Percentiles rank a stretch among this genome's conserved stretches.
Evolutionary conservation across 495 filamentous ascomycete species (phyloP).

Genomic region (Articulospora tetracladia): DNA sequence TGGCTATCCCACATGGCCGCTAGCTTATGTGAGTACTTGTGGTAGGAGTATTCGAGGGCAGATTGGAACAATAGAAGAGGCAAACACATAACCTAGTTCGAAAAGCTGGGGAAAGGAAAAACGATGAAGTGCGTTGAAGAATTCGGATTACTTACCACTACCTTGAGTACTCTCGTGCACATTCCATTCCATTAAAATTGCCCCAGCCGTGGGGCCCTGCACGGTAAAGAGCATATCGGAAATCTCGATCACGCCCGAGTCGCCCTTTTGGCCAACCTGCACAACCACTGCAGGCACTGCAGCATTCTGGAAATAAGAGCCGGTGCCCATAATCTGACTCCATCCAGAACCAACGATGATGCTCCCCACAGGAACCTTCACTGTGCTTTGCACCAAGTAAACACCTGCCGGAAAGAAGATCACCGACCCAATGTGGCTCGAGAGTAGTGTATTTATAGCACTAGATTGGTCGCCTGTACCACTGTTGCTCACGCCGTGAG

Average conservation of each 20-base stretch:
- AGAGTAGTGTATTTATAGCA: constrained; percentile 21
- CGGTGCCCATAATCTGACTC: neutral
- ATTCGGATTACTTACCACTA: constrained; percentile 26
- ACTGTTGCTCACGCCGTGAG: constrained; percentile 12
- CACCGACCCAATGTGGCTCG: constrained; percentile 12
- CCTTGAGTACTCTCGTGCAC: constrained; percentile 7
- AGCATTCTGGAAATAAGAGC: constrained; percentile 33
- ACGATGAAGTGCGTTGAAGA: too few species aligned
- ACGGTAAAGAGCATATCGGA: constrained; percentile 22
- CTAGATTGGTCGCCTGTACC: constrained; percentile 14
- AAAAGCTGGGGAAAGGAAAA: too few species aligned
- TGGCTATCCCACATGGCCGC: constrained; percentile 62
- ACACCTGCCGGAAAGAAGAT: constrained; percentile 39
- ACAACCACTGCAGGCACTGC: constrained; percentile 49
- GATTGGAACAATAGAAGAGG: constrained; percentile 28
- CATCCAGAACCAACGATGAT: neutral
- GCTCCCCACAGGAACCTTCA: neutral
- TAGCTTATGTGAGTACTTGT: constrained; percentile 32
- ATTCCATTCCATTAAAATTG: constrained; percentile 30
- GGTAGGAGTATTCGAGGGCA: constrained; percentile 27
- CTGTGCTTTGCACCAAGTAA: neutral
- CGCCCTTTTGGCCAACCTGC: constrained; percentile 43
- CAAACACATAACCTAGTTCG: too few species aligned
- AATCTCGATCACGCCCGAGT: constrained; percentile 47
- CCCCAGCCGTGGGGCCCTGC: constrained; percentile 12